phyloP scores from a whole-genome alignment of 2,329 filamentous ascomycete species.

The Tolypocladium endophyticum region DNA sequence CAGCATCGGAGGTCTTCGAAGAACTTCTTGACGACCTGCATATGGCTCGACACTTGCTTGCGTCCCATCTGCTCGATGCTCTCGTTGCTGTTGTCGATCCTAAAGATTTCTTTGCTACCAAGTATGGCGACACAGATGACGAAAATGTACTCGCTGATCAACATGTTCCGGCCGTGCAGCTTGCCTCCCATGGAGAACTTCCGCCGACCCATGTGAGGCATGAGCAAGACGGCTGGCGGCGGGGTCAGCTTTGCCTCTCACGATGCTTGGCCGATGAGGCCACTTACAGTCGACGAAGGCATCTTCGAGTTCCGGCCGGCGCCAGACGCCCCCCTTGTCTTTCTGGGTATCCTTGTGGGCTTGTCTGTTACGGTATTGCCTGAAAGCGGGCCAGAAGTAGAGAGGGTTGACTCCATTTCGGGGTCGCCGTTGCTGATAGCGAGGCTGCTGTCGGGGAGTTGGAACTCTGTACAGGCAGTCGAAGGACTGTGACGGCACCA shows the following conservation, averaged over 20 bases:
- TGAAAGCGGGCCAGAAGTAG: slow-evolving; percentile 51
- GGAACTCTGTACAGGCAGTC: slow-evolving; percentile 28
- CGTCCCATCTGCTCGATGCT: slow-evolving; percentile 38
- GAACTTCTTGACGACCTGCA: slow-evolving; percentile 60
- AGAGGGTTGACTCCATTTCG: slow-evolving; percentile 44
- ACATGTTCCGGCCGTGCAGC: slow-evolving; percentile 58
- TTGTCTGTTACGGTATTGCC: slow-evolving; percentile 55
- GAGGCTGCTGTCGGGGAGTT: slow-evolving; percentile 24
- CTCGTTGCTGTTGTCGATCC: slow-evolving; percentile 31
- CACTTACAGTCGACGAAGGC: slow-evolving; percentile 56
- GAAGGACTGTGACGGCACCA: slow-evolving; percentile 38
- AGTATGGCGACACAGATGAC: slow-evolving; percentile 26
- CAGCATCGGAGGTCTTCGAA: slow-evolving; percentile 52
- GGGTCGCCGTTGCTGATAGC: slow-evolving; percentile 19
- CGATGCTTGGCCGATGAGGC: neutral
- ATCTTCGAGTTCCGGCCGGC: slow-evolving; percentile 47
- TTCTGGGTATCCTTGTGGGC: slow-evolving; percentile 50
- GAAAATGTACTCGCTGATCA: slow-evolving; percentile 58
- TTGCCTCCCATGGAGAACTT: slow-evolving; percentile 56
- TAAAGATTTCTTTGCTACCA: slow-evolving; percentile 31
- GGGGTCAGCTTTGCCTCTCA: slow-evolving; percentile 8
- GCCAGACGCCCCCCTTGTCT: slow-evolving; percentile 47
- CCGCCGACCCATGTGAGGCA: slow-evolving; percentile 55
- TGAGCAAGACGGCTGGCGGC: slow-evolving; percentile 46
- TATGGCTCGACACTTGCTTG: slow-evolving; percentile 61